Evolutionary conservation across 306 rosid species (phyloP), one percentile per base, ranked within the genome.

Genomic region (Inga oerstediana): DNA sequence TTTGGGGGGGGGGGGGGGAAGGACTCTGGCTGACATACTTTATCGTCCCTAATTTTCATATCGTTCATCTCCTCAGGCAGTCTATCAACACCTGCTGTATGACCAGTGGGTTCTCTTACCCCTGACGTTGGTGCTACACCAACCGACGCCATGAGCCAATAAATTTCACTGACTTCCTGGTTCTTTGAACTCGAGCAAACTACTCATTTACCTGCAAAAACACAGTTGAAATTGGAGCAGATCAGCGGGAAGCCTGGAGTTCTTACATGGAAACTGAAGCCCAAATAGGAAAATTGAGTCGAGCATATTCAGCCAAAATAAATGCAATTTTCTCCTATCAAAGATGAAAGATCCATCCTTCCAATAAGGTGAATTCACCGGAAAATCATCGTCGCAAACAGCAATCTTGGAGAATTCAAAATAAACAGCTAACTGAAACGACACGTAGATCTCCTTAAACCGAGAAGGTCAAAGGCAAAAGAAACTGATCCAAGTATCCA

Each of bases 11-110:
- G 46, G 46, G 46, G 10, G 10, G 11, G 52, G 12, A 0, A 12
- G 13, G 54, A 11, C 43, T 80, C 34, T 13, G 73, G 52, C 35
- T 46, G 11, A 67, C 83, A 13, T 80, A 94, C 97, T 84, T 90
- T 94, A 88, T 94, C 98, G 64, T 94, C 98, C 87, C 94, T 86
- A 62, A 91, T 92, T 85, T 81, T 94, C 98, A 94, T 94, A 83
- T 90, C 95, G 83, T 88, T 94, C 98, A 94, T 89, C 89, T 94
- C 98, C 86, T 92, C 97, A 2, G 98, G 98, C 72, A 94, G 82
- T 84, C 89, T 89, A 77, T 89, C 98, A 86, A 91, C 92, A 20
- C 93, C 90, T 19, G 71, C 86, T 44, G 80, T 61, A 79, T 84
- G 92, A 49, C 88, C 93, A 77, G 82, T 74, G 41, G 92, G 69